Evolutionary conservation across 768 basidiomycete genomes (phyloP).

Genomic region (Paxillus involutus): DNA sequence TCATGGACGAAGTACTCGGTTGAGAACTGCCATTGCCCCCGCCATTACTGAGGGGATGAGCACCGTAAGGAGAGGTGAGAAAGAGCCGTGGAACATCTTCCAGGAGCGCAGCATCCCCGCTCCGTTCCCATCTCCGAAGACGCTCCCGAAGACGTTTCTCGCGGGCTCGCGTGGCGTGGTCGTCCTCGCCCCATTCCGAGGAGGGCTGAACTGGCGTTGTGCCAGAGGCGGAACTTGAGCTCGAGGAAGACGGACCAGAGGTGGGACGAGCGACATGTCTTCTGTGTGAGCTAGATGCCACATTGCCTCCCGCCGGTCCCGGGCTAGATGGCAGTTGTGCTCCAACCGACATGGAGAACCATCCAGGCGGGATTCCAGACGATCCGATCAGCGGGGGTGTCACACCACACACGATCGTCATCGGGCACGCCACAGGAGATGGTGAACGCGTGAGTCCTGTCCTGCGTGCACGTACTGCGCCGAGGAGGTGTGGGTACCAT

Average conservation of each 20-base stretch:
- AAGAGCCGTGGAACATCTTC: conserved; percentile 64
- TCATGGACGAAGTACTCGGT: conserved; percentile 32
- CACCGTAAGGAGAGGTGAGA: conserved; percentile 20
- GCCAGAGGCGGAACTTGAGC: conserved; percentile 29
- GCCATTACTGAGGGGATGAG: conserved; percentile 1
- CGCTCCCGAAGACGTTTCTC: conserved; percentile 73
- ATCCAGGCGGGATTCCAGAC: conserved; percentile 8
- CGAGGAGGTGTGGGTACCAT: conserved; percentile 82
- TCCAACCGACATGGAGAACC: conserved; percentile 11
- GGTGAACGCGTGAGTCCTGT: conserved; percentile 61
- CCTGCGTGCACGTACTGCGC: conserved; percentile 76
- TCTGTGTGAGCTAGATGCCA: not conserved
- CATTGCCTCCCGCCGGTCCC: not conserved
- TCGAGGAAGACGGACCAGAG: conserved; percentile 31
- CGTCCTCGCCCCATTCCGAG: conserved; percentile 66
- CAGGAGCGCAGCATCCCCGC: conserved; percentile 50
- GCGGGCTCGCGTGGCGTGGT: conserved; percentile 60
- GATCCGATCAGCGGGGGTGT: conserved; percentile 64
- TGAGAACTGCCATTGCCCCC: conserved; percentile 6
- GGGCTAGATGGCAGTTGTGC: conserved; percentile 11
- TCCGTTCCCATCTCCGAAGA: conserved; percentile 72
- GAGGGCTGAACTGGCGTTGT: conserved; percentile 11
- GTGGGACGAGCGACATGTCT: conserved; percentile 18
- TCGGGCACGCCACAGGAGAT: conserved; percentile 65
- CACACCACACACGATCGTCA: conserved; percentile 86